Evolutionary conservation across 2,329 filamentous ascomycete genomes (phyloP).

Genomic region (Ambrosiella beaveri): DNA sequence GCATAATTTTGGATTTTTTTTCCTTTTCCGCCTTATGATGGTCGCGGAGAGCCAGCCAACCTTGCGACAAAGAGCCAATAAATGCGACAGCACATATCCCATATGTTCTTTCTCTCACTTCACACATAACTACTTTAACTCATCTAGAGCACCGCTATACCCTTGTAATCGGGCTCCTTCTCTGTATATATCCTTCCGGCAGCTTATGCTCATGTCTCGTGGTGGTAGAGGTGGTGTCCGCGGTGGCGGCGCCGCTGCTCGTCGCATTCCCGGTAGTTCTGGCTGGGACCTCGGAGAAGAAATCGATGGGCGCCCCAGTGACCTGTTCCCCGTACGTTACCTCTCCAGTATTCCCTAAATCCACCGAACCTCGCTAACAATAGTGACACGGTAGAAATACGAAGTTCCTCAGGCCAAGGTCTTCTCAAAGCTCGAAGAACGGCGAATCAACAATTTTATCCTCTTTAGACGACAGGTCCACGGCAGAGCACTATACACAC

Average conservation of each 20-base stretch:
- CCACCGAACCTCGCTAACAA: neutral
- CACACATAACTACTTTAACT: no score
- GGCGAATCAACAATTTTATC: slow-evolving; percentile 33
- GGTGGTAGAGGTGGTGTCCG: slow-evolving; percentile 28
- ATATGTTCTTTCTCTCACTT: no score
- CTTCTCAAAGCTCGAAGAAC: slow-evolving; percentile 28
- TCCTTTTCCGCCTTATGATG: neutral
- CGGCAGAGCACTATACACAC: slow-evolving; percentile 37
- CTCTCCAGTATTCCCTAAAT: neutral
- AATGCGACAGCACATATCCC: neutral
- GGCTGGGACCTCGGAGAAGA: slow-evolving; percentile 38
- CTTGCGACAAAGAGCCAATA: neutral
- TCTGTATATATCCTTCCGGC: neutral
- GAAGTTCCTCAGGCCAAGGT: slow-evolving; percentile 28
- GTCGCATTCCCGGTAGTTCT: slow-evolving; percentile 29
- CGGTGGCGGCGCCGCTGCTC: slow-evolving; percentile 30
- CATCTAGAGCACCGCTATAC: neutral
- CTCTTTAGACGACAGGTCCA: slow-evolving; percentile 40
- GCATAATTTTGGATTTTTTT: neutral
- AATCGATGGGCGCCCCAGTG: slow-evolving; percentile 38
- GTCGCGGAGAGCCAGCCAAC: neutral
- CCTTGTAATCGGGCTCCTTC: neutral
- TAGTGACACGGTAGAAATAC: slow-evolving; percentile 26
- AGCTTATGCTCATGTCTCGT: slow-evolving; percentile 8
- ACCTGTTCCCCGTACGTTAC: slow-evolving; percentile 36